A percentile compares a stretch with the other conserved stretches of the same genome.
Evolutionary conservation across 2,329 filamentous ascomycete species (phyloP).

Genomic region (Penicillium sclerotiorum): DNA sequence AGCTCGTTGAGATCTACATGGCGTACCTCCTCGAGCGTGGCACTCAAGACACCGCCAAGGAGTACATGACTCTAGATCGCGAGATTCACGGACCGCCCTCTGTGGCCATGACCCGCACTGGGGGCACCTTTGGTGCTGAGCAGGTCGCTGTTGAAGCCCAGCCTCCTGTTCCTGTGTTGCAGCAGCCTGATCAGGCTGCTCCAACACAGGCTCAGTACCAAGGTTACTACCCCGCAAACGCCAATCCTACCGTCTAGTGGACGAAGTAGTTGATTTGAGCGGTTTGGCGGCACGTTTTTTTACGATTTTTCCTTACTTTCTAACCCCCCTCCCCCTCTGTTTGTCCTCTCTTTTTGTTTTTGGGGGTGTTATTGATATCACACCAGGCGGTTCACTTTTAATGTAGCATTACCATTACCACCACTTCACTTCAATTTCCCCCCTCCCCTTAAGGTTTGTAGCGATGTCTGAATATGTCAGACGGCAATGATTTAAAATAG

Average conservation of each 20-base stretch:
- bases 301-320: no score
- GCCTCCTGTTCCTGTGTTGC: conserved; percentile 5
- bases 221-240: conserved; percentile 37
- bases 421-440: no score
- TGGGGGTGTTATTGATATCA: no score
- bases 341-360: no score
- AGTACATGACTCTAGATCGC: conserved; percentile 79
- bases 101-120: conserved; percentile 37
- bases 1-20: conserved; percentile 78
- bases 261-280: conserved; percentile 11
- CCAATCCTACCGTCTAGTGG: conserved; percentile 19
- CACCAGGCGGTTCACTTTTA: no score
- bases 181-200: conserved; percentile 17
- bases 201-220: conserved; percentile 26
- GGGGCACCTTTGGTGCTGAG: conserved; percentile 19
- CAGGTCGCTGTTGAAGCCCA: conserved; percentile 9
- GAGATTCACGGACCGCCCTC: conserved; percentile 73
- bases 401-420: no score
- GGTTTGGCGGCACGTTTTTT: conserved; percentile 9
- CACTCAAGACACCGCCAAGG: conserved; percentile 79
- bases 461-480: no score
- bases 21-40: conserved; percentile 81
- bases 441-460: no score
- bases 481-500: no score
- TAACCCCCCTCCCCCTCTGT: no score